A percentile compares a stretch with the other conserved stretches of the same genome.
Evolutionary conservation across 768 basidiomycete species (phyloP).

Genomic region (Trametes villosa): DNA sequence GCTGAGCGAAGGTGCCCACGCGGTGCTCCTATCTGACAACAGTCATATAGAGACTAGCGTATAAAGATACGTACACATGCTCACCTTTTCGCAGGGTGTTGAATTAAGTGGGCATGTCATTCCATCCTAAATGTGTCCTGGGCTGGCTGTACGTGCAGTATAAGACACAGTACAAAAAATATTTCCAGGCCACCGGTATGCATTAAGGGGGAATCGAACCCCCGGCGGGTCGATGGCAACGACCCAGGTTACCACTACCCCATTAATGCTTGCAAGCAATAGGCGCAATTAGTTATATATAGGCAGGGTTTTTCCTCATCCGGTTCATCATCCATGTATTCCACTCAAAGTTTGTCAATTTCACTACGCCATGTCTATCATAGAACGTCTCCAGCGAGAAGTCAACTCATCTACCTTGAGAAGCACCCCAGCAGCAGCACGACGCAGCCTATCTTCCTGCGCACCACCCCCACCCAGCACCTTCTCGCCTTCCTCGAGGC

Average conservation of each 20-base stretch:
- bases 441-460: slow-evolving; percentile 62
- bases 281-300: background rate
- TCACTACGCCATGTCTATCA: slow-evolving; percentile 47
- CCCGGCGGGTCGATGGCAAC: slow-evolving; percentile 74
- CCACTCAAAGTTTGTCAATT: background rate
- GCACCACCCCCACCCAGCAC: slow-evolving; percentile 68
- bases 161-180: background rate
- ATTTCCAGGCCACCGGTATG: slow-evolving; percentile 34
- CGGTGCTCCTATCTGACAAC: no score
- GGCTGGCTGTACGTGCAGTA: background rate
- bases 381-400: slow-evolving; percentile 67
- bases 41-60: no score
- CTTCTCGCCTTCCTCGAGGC: slow-evolving; percentile 65
- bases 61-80: no score
- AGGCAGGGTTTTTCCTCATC: no score
- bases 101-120: no score
- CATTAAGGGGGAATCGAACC: slow-evolving; percentile 89
- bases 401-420: slow-evolving; percentile 78
- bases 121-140: no score
- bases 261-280: slow-evolving; percentile 32
- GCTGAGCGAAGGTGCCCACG: no score
- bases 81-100: no score
- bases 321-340: background rate
- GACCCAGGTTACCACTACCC: slow-evolving; percentile 43
- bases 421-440: slow-evolving; percentile 79